Evolutionary conservation across 495 filamentous ascomycete species (phyloP).

Genomic region (Podospora pseudopauciseta): DNA sequence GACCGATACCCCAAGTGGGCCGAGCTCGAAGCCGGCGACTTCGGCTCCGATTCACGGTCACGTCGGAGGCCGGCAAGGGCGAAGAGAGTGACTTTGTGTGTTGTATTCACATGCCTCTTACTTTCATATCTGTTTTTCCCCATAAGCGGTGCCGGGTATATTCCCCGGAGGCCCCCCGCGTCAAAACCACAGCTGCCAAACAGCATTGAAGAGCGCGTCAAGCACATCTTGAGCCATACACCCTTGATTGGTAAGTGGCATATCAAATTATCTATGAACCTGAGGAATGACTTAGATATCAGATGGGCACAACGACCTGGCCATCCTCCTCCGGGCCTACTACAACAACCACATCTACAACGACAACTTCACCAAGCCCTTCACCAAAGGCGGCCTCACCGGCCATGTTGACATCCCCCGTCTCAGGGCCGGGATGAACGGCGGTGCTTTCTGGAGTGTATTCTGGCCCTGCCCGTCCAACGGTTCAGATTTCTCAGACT

Average conservation of each 20-base stretch:
- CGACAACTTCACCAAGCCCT: conserved; percentile 64
- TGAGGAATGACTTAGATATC: conserved; percentile 9
- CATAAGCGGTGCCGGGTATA: background rate
- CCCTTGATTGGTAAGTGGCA: conserved; percentile 70
- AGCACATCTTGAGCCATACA: conserved; percentile 64
- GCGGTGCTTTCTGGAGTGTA: conserved; percentile 90
- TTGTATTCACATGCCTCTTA: conserved; percentile 6
- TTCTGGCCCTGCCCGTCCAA: conserved; percentile 74
- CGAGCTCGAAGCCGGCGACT: background rate
- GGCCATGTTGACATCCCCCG: conserved; percentile 78
- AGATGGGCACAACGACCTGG: conserved; percentile 94
- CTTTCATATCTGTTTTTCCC: conserved; percentile 8
- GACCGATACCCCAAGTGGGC: background rate
- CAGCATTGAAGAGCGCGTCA: conserved; percentile 62
- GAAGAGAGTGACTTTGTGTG: background rate
- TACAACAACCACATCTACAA: conserved; percentile 78
- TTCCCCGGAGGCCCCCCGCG: background rate
- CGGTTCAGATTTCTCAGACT: conserved; percentile 65
- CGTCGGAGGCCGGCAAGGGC: background rate
- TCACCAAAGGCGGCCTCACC: conserved; percentile 60
- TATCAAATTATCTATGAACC: background rate
- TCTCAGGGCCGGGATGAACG: conserved; percentile 54
- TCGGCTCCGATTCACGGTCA: background rate
- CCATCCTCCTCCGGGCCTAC: conserved; percentile 62
- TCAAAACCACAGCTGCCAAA: background rate